Evolutionary conservation across 1,284 basidiomycete species (phyloP).

Genomic region (Cryptococcus sp.): DNA sequence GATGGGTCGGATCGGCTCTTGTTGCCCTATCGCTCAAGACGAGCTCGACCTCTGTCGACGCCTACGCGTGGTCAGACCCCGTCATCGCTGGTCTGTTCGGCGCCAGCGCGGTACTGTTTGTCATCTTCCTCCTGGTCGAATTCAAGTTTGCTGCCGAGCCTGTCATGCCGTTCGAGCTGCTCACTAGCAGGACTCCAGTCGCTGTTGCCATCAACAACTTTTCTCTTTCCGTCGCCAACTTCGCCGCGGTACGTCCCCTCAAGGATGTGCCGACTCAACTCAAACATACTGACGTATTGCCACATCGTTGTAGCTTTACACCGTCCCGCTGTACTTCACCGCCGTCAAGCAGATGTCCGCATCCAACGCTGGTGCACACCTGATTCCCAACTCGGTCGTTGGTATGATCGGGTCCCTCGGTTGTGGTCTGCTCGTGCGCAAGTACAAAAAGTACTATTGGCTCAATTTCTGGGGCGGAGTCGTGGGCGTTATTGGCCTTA

Average conservation of each 20-base stretch:
- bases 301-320: slow-evolving; percentile 67
- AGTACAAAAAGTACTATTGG: slow-evolving; percentile 75
- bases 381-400: slow-evolving; percentile 83
- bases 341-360: slow-evolving; percentile 76
- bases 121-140: slow-evolving; percentile 72
- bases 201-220: slow-evolving; percentile 80
- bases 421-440: slow-evolving; percentile 82
- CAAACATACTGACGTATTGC: not conserved
- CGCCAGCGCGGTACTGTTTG: slow-evolving; percentile 60
- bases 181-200: slow-evolving; percentile 67
- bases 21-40: slow-evolving; percentile 77
- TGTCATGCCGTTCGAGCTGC: slow-evolving; percentile 77
- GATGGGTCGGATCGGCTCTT: slow-evolving; percentile 70
- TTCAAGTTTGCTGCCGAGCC: slow-evolving; percentile 72
- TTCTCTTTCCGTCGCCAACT: slow-evolving; percentile 63
- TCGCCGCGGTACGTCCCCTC: slow-evolving; percentile 67
- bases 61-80: slow-evolving; percentile 65
- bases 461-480: slow-evolving; percentile 52
- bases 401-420: slow-evolving; percentile 78
- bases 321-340: slow-evolving; percentile 82
- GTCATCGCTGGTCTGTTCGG: slow-evolving; percentile 67
- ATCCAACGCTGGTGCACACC: slow-evolving; percentile 73
- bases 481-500: slow-evolving; percentile 27
- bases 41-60: slow-evolving; percentile 42
- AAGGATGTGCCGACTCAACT: not conserved